Base-by-base conservation (phyloP, 202 grass and related monocot species). In the Schoenoplectus tabernaemontani region DNA sequence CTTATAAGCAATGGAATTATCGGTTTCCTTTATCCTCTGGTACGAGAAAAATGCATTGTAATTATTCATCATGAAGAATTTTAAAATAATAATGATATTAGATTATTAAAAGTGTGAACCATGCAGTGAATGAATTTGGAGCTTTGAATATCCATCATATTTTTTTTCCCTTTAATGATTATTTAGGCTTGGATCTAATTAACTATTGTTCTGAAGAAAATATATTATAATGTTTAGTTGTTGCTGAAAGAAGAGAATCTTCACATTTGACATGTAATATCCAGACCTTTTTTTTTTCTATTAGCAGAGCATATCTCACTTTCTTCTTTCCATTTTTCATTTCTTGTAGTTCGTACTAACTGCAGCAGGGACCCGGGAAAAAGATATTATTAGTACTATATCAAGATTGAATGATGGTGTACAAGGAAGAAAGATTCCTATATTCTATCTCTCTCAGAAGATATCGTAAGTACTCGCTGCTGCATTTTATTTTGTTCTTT, bases 21-120 rank as follows among this genome's bases (percentile, higher is more conserved):
- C 81, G 96, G 88, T 79, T 87, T 99, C 77, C 92, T 99, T 67
- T 99, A 99, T 83, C 96, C 96, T 11, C 83, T 99, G 88, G 96
- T 99, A 99, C 10, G 86, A 33, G 44, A 53, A 75, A 82, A 44
- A 44, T 64, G 47, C 7, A 2, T 53, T 73, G 9, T 26, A 26
- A 34, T 33, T 34, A 16, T 53, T 51, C n/a, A 73, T 53, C 1
- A 0, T 73, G 6, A 46, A 73, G 10, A 12, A 4, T 43, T 23
- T 15, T 3, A 26, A 47, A 46, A 47, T 28, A 68, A 9, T 19
- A n/a, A 74, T 19, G 1, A 53, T n/a, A n/a, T n/a, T n/a, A n/a
- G n/a, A n/a, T n/a, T 34, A 28, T n/a, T 9, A 54, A 34, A 53
- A 48, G 4, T 74, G 24, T 51, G 46, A 2, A 53, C 1, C 19